These are phyloP conservation scores for Suillus decipiens DNA, from an alignment of 768 basidiomycete species.

Conservation along the genomic window DNA sequence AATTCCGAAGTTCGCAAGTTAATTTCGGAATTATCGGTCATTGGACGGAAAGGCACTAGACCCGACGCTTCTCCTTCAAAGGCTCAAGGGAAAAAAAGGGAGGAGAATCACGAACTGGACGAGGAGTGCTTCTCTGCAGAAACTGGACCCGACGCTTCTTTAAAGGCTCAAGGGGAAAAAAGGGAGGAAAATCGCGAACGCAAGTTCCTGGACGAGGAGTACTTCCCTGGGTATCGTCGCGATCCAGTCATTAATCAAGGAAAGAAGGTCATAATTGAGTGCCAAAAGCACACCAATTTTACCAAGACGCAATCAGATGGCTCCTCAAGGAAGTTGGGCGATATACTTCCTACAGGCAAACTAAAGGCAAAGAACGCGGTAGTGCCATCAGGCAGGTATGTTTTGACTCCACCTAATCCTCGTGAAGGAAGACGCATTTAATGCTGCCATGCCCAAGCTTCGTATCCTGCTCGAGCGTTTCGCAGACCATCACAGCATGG, in stretches of 20 bases:
- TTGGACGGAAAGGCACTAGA: conserved; percentile 53
- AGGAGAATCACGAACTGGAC: too few species aligned
- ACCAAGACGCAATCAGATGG: conserved; percentile 79
- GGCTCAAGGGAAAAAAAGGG: conserved; percentile 38
- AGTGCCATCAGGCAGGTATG: conserved; percentile 18
- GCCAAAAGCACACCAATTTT: conserved; percentile 90
- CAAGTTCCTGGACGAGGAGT: conserved; percentile 75
- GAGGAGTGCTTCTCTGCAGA: too few species aligned
- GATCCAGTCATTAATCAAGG: conserved; percentile 92
- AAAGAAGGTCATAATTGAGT: conserved; percentile 94
- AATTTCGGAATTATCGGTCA: conserved; percentile 71
- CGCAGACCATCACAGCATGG: conserved; percentile 71
- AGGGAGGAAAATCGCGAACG: too few species aligned
- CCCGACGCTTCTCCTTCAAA: conserved; percentile 26
- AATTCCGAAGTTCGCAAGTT: conserved; percentile 94
- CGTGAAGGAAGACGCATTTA: conserved; percentile 54
- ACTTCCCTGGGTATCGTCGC: conserved; percentile 87
- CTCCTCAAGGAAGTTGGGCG: conserved; percentile 61
- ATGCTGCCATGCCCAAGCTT: conserved; percentile 59
- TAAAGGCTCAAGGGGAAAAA: too few species aligned
- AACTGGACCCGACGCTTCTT: too few species aligned
- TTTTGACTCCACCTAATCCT: conserved; percentile 17
- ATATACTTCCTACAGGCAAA: conserved; percentile 57
- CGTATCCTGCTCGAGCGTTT: conserved; percentile 89
- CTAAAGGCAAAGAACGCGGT: conserved; percentile 34